These are phyloP conservation scores for Phialemonium atrogriseum DNA, from an alignment of 2,329 filamentous ascomycete genomes.

Conservation along the genomic window DNA sequence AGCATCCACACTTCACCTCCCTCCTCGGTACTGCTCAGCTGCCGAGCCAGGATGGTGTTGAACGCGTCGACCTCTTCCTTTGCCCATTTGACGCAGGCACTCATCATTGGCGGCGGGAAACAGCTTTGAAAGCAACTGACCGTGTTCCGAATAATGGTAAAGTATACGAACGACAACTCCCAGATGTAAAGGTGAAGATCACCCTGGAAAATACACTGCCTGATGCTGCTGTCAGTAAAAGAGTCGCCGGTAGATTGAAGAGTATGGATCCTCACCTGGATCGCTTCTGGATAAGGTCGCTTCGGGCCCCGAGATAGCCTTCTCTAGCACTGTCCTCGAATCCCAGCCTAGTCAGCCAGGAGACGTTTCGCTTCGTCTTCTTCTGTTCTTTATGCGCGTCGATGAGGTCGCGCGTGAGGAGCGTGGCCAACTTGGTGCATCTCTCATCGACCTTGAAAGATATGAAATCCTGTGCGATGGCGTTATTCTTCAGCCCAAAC, in stretches of 20 bases:
- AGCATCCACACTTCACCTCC: slow-evolving; percentile 70
- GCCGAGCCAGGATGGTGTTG: slow-evolving; percentile 71
- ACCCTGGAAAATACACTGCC: slow-evolving; percentile 91
- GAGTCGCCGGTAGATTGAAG: too few species aligned
- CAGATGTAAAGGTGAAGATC: slow-evolving; percentile 90
- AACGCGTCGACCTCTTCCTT: slow-evolving; percentile 90
- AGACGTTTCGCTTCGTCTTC: slow-evolving; percentile 72
- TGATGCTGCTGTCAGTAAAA: slow-evolving; percentile 27
- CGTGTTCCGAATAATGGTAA: slow-evolving; percentile 88
- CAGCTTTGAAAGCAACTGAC: slow-evolving; percentile 80
- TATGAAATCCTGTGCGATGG: slow-evolving; percentile 85
- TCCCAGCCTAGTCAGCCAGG: slow-evolving; percentile 77
- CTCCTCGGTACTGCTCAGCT: slow-evolving; percentile 77
- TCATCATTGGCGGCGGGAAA: slow-evolving; percentile 82
- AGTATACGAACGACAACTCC: slow-evolving; percentile 92
- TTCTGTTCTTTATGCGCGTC: slow-evolving; percentile 68
- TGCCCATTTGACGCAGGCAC: slow-evolving; percentile 96
- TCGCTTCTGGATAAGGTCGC: slow-evolving; percentile 69
- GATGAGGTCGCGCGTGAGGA: slow-evolving; percentile 70
- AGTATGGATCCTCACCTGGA: slow-evolving; percentile 62
- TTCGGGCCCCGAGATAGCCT: slow-evolving; percentile 74
- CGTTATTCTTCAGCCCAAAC: slow-evolving; percentile 74
- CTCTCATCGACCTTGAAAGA: slow-evolving; percentile 84
- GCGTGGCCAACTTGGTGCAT: slow-evolving; percentile 64
- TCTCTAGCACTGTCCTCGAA: slow-evolving; percentile 87